Conservation (phyloP, 2,329 filamentous ascomycete genomes). For the Penicillium sp. region DNA sequence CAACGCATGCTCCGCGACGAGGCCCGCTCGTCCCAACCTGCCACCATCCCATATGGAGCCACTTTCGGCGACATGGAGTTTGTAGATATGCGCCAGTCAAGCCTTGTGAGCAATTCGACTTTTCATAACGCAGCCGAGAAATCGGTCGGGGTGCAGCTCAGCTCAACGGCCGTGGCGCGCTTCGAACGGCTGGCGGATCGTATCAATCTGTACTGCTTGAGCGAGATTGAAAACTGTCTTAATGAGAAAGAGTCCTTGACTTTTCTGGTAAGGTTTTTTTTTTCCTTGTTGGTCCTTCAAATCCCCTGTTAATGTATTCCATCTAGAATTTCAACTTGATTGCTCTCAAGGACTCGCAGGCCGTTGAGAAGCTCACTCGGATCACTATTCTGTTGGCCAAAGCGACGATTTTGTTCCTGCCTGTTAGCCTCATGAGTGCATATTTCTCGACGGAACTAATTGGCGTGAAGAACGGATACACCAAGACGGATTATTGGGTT, state of each 20-base stretch:
- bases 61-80: conserved; percentile 30
- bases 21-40: conserved; percentile 25
- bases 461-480: conserved; percentile 58
- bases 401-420: conserved; percentile 72
- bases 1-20: conserved; percentile 44
- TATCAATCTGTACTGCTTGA: conserved; percentile 61
- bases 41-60: conserved; percentile 20
- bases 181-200: conserved; percentile 62
- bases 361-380: conserved; percentile 68
- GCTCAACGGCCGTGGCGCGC: conserved; percentile 53
- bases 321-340: conserved; percentile 73
- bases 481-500: conserved; percentile 64
- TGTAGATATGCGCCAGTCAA: conserved; percentile 43
- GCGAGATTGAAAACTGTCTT: conserved; percentile 63
- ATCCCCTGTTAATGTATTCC: conserved; percentile 6
- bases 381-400: conserved; percentile 72
- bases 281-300: neutral
- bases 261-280: conserved; percentile 55
- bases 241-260: conserved; percentile 70
- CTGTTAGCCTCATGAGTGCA: conserved; percentile 70
- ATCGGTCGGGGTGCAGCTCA: conserved; percentile 43
- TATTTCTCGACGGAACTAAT: conserved; percentile 70
- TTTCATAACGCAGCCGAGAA: conserved; percentile 20
- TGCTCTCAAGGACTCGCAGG: conserved; percentile 70
- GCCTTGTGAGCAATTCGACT: conserved; percentile 25